Evolutionary conservation across 2,329 filamentous ascomycete species (phyloP), one percentile per base, ranked within the genome.

Genomic region (Davidsoniella neocaledoniae): DNA sequence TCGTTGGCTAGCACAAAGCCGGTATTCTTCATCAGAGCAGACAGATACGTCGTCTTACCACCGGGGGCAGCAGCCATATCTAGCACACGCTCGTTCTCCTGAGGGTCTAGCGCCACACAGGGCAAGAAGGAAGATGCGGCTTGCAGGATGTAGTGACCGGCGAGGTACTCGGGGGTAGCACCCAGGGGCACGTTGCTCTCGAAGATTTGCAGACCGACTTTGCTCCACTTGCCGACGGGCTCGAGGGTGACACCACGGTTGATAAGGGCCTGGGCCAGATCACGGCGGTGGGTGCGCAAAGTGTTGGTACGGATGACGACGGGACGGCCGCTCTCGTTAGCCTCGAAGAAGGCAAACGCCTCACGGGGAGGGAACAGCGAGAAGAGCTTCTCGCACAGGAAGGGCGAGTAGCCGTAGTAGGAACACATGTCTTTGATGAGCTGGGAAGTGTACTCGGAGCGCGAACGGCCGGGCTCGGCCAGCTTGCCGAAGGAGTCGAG

Each of bases 251-350:
- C 91, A 56, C 91, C 91, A 55, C 90, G 84, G 68, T 94, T 94
- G 72, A 95, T 95, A 53, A 95, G 75, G 1, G 88, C 77, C 64
- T 95, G 88, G 8, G 91, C 91, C 16, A 98, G 81, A 55, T 94
- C 88, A 59, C 78, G 69, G 48, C 78, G 72, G 61, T 80, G 76
- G 37, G 77, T 81, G 58, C 86, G 83, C 53, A 98, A 76, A 7
- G 90, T 98, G 67, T 98, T 98, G 55, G 91, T 96, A 60, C 91
- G 81, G 62, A 98, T 93, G 56, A 98, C 91, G 52, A 98, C 81
- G 3, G 91, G 91, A 47, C 91, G 79, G 12, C 87, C 79, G 25
- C 85, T 87, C 68, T 98, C 91, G 78, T 98, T 98, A 59, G 90
- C 90, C 68, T 98, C 91, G 68, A 98, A 96, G 68, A 98, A 98